Evolutionary conservation across 768 basidiomycete genomes (phyloP), one percentile per base, ranked within the genome.

Genomic region (Peribolospora kevripleyi): DNA sequence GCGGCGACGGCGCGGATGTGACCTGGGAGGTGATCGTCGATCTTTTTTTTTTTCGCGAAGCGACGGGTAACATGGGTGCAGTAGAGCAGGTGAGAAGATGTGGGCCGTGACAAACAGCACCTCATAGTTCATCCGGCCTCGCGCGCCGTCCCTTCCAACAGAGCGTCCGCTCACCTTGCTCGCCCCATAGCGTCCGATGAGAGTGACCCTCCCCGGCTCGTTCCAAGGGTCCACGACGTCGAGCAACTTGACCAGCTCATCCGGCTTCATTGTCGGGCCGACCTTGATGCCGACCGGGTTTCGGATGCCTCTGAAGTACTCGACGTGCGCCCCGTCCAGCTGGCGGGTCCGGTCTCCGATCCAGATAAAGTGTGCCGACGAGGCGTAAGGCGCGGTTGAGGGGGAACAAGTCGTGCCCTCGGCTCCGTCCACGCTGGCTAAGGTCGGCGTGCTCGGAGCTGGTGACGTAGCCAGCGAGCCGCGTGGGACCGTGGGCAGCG

Each of bases 231-330:
- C 91, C 51, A 95, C 79, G 57, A 90, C 75, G 60, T 84, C 76
- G 11, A 98, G 68, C 48, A 97, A 65, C 46, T 71, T 59, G 0
- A 82, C 75, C 7, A 98, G 68, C 69, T 97, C 93, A 4, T 77
- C 82, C 6, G 70, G 65, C 45, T 70, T 70, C 82, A 97, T 82
- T 46, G 77, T 78, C 37, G 93, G 90, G 3, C 93, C 93, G 5
- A 91, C 84, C 66, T 98, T 98, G 70, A 95, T 76, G 2, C 93
- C 93, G 57, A 93, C 84, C 2, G 87, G 87, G 65, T 93, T 91
- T 51, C 84, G 73, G 53, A 93, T 81, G 6, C 87, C 86, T 55
- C 84, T 73, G 69, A 90, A 90, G 67, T 88, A 69, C 70, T 97
- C 91, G 41, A 95, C 80, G 65, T 98, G 93, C 3, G 88, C 93